A percentile compares a stretch with the other conserved stretches of the same genome.
These are phyloP conservation scores for Fomitiporia mediterranea DNA, from an alignment of 1,284 basidiomycete species.

Conservation along the genomic window DNA sequence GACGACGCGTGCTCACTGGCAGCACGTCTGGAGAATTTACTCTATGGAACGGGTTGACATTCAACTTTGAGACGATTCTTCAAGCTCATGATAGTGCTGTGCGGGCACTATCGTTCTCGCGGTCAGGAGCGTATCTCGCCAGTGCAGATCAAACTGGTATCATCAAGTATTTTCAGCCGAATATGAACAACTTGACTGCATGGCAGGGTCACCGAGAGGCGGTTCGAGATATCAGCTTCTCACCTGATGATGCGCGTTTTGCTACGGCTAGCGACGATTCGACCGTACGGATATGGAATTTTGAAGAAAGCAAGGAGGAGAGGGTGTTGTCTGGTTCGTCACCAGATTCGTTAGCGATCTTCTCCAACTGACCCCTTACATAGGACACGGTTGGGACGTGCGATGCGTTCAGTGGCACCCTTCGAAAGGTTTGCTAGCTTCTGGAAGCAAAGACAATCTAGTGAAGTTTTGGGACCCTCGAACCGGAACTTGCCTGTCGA, in stretches of 20 bases:
- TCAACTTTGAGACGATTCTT: conserved; percentile 99
- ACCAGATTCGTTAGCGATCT: not conserved
- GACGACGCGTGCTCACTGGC: conserved; percentile 87
- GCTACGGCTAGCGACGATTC: conserved; percentile 95
- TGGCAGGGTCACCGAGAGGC: conserved; percentile 90
- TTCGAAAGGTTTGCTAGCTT: conserved; percentile 89
- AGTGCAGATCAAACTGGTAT: conserved; percentile 91
- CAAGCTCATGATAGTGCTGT: conserved; percentile 97
- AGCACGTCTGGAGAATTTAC: conserved; percentile 98
- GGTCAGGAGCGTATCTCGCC: conserved; percentile 87
- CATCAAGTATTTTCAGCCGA: conserved; percentile 98
- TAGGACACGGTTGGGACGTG: conserved; percentile 97
- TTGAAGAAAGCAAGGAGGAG: conserved; percentile 88
- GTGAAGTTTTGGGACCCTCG: conserved; percentile 99
- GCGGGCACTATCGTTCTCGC: conserved; percentile 85
- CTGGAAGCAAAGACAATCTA: conserved; percentile 95
- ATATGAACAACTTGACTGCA: conserved; percentile 96
- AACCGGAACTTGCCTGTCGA: conserved; percentile 81
- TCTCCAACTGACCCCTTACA: not conserved
- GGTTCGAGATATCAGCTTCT: conserved; percentile 87
- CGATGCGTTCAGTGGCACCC: conserved; percentile 99
- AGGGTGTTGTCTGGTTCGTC: conserved; percentile 74
- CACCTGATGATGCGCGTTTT: conserved; percentile 88
- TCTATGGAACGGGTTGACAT: conserved; percentile 97
- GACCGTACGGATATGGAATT: conserved; percentile 92